A percentile compares a stretch with the other conserved stretches of the same genome.
Conservation (phyloP, 495 filamentous ascomycete genomes). For the Neurospora sp. region DNA sequence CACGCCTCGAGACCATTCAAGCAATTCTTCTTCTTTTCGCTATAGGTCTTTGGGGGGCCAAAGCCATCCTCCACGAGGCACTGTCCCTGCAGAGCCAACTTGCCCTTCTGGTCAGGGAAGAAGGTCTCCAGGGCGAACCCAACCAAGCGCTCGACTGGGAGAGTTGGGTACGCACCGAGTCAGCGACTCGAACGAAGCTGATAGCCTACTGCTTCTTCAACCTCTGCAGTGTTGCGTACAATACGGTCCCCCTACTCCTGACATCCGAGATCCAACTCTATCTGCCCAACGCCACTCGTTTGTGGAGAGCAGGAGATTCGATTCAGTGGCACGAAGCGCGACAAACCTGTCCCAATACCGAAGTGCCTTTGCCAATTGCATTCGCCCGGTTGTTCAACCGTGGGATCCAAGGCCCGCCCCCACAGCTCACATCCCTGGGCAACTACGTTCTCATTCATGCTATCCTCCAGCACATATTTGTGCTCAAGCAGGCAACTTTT, state of each 20-base stretch:
- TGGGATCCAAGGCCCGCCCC: slow-evolving; percentile 33
- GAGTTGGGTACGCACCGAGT: slow-evolving; percentile 47
- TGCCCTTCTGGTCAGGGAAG: slow-evolving; percentile 43
- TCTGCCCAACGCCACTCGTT: slow-evolving; percentile 44
- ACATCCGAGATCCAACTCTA: slow-evolving; percentile 53
- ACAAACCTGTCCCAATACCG: slow-evolving; percentile 29
- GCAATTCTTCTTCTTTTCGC: slow-evolving; percentile 46
- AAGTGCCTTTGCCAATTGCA: slow-evolving; percentile 41
- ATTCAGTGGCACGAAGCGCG: slow-evolving; percentile 42
- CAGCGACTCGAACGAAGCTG: slow-evolving; percentile 45
- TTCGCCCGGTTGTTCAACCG: slow-evolving; percentile 38
- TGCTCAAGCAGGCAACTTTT: slow-evolving; percentile 50
- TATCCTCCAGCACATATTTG: slow-evolving; percentile 58
- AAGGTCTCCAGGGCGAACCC: slow-evolving; percentile 35
- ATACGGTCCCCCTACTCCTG: slow-evolving; percentile 46
- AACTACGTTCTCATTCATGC: slow-evolving; percentile 61
- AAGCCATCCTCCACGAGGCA: slow-evolving; percentile 47
- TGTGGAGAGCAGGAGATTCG: slow-evolving; percentile 42
- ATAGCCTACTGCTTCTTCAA: slow-evolving; percentile 51
- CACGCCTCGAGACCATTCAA: slow-evolving; percentile 46
- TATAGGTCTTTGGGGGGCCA: slow-evolving; percentile 46
- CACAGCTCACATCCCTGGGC: slow-evolving; percentile 50
- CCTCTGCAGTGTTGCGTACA: slow-evolving; percentile 47
- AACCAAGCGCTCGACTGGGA: slow-evolving; percentile 40
- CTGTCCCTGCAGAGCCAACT: slow-evolving; percentile 43